phyloP scores from a whole-genome alignment of 2,329 filamentous ascomycete genomes.

The Aspergillus fumigatus region DNA sequence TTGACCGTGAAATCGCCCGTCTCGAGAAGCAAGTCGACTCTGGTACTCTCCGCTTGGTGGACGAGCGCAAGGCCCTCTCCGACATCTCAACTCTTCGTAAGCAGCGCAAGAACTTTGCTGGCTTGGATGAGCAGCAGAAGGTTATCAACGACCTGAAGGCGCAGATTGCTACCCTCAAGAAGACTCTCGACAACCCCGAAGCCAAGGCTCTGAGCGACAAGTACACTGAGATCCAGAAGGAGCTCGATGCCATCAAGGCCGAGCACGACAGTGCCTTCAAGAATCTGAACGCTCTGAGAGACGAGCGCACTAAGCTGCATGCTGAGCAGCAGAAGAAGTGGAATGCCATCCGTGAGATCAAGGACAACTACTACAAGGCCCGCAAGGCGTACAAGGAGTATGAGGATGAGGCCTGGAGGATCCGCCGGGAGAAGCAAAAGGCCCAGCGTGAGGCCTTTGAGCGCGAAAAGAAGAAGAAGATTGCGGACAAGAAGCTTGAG shows the following conservation, averaged over 20 bases:
- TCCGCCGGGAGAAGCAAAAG: conserved; percentile 70
- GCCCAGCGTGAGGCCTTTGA: conserved; percentile 64
- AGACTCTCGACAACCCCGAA: conserved; percentile 86
- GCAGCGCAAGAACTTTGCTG: conserved; percentile 83
- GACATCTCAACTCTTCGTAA: conserved; percentile 82
- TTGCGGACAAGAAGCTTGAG: conserved; percentile 52
- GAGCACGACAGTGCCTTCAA: conserved; percentile 91
- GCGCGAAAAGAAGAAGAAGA: conserved; percentile 48
- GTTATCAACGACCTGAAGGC: conserved; percentile 80
- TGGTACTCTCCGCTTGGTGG: conserved; percentile 90
- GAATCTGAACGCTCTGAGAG: conserved; percentile 75
- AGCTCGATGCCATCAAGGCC: conserved; percentile 84
- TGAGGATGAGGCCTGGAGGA: conserved; percentile 76
- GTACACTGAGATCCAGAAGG: conserved; percentile 78
- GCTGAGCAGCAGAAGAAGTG: conserved; percentile 85
- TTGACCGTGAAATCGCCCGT: conserved; percentile 74
- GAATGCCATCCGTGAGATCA: conserved; percentile 73
- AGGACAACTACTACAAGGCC: conserved; percentile 79
- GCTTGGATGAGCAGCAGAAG: conserved; percentile 81
- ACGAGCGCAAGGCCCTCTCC: conserved; percentile 88
- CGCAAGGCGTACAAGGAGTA: conserved; percentile 79
- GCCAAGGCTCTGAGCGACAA: conserved; percentile 80
- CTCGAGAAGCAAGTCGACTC: conserved; percentile 83
- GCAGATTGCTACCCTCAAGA: conserved; percentile 84
- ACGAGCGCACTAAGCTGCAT: conserved; percentile 79